A percentile compares a stretch with the other conserved stretches of the same genome.
These are phyloP conservation scores for Trifolium dubium DNA, from an alignment of 306 rosid species.

Conservation along the genomic window DNA sequence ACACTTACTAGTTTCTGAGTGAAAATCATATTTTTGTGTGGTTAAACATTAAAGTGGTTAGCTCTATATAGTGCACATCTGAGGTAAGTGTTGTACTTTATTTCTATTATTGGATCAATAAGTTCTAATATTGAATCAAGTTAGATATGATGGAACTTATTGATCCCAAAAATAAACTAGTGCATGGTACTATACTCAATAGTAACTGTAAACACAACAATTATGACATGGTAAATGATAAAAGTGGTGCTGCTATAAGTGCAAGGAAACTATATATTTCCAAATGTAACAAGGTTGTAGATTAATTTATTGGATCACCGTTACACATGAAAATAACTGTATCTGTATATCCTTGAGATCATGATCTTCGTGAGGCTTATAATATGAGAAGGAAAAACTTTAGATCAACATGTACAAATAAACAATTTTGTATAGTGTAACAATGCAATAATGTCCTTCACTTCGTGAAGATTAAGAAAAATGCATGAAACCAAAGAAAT, in stretches of 20 bases:
- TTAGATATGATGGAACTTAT: no score
- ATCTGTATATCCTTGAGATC: constrained; percentile 5
- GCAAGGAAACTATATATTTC: background rate
- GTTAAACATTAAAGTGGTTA: no score
- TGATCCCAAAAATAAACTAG: no score
- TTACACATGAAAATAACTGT: constrained; percentile 8
- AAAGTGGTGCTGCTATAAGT: background rate
- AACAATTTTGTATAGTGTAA: constrained; percentile 44
- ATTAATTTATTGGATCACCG: constrained; percentile 31
- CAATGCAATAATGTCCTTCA: constrained; percentile 47
- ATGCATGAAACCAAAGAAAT: constrained; percentile 30
- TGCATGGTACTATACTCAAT: no score
- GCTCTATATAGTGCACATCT: no score
- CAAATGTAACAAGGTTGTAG: background rate
- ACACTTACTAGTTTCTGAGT: no score
- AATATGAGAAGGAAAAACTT: background rate
- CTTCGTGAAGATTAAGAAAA: constrained; percentile 48
- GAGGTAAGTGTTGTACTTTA: no score
- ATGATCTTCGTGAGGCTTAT: constrained; percentile 22
- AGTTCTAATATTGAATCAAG: no score
- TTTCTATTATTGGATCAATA: no score
- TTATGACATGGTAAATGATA: background rate
- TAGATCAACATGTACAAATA: constrained; percentile 36
- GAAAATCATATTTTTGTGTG: no score
- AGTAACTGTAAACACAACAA: background rate